Evolutionary conservation across 352 stramenopile species (phyloP).

Genomic region (Globisporangium viniferum): DNA sequence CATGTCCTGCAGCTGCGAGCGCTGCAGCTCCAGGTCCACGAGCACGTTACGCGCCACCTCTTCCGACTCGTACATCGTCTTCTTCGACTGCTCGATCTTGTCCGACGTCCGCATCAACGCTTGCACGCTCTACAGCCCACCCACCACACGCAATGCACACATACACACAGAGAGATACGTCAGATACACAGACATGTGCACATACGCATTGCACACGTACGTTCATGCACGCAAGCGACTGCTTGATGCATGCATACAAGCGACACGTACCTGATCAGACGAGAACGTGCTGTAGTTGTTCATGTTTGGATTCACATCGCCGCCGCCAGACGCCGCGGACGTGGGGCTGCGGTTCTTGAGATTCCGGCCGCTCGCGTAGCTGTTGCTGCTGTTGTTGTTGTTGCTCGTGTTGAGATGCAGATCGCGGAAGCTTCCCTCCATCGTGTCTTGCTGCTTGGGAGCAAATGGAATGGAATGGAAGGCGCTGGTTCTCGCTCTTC

Average conservation of each 20-base stretch:
- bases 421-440: slow-evolving; percentile 38
- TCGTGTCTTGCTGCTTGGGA: slow-evolving; percentile 13
- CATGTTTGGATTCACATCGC: slow-evolving; percentile 21
- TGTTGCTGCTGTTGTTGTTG: slow-evolving; percentile 5
- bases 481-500: too few relatives aligned
- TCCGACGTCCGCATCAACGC: slow-evolving; percentile 66
- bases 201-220: background rate
- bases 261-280: slow-evolving; percentile 35
- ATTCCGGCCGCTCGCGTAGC: slow-evolving; percentile 18
- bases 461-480: too few relatives aligned
- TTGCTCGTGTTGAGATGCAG: slow-evolving; percentile 14
- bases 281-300: slow-evolving; percentile 80
- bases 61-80: slow-evolving; percentile 61
- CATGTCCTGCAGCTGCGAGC: slow-evolving; percentile 76
- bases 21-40: slow-evolving; percentile 77
- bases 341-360: slow-evolving; percentile 16
- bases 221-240: too few relatives aligned
- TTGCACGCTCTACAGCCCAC: slow-evolving; percentile 45
- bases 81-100: slow-evolving; percentile 68
- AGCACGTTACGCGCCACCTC: slow-evolving; percentile 67
- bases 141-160: background rate
- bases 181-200: background rate
- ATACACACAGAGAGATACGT: too few relatives aligned
- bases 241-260: slow-evolving; percentile 6
- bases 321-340: slow-evolving; percentile 21